Evolutionary conservation across 2,329 filamentous ascomycete genomes (phyloP), one percentile per base, ranked within the genome.

Genomic region (Xylaria multiplex): DNA sequence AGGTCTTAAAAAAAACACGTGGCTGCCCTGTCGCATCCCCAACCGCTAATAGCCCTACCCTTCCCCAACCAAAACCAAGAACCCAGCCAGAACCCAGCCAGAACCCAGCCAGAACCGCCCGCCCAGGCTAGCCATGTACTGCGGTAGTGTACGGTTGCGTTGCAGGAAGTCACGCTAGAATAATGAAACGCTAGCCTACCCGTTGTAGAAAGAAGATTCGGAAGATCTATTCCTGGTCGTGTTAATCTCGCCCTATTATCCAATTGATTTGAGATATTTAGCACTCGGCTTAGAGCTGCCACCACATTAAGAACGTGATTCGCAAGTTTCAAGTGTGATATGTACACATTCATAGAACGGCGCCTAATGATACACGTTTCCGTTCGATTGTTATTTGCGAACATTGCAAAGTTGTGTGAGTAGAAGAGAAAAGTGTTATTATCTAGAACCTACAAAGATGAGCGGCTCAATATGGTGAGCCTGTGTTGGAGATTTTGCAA

Each of bases 11-110:
- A 50, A 50, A 27, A 56, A 56, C 63, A 65, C 63, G 63, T 65
- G 63, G 63, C 59, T 53, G 46, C 54, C 63, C 63, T 65, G 63
- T 65, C 63, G 37, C 22, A 60, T 55, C 37, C 27, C 40, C 19
- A 7, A 24, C 16, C 40, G 40, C 13, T 32, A 40, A 40, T 40
- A 43, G 37, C 58, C 59, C 59, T 37, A 22, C 45, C 54, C 19
- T 48, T 40, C 54, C 56, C 56, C 56, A 27, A 45, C 19, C 16
- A 27, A 5, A 27, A 27, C 27, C 5, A 27, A 37, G 9, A 35
- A 53, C 50, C 50, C 32, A 54, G 50, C 32, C 32, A 54, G 27
- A 19, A 19, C 19, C 19, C 19, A 19, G 19, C 19, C 19, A 37
- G 9, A 35, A 53, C 50, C 50, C 32, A 54, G 50, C 32, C 32